These are phyloP conservation scores for Heterobasidion annosum DNA, from an alignment of 1,284 basidiomycete genomes.

Conservation along the genomic window DNA sequence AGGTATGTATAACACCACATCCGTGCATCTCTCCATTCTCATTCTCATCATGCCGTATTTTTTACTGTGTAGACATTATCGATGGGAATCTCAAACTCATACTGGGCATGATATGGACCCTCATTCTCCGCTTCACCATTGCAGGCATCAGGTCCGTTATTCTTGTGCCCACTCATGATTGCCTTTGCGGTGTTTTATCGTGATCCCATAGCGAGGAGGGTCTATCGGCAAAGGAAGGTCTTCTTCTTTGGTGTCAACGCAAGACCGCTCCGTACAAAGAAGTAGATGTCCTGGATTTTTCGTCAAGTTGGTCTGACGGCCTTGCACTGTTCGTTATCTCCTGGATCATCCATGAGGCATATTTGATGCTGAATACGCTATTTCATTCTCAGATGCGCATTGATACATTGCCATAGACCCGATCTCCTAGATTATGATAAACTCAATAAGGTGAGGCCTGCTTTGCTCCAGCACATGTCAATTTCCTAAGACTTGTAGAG, in stretches of 20 bases:
- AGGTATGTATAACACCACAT: constrained; percentile 35
- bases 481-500: constrained; percentile 26
- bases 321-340: constrained; percentile 73
- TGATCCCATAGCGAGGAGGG: constrained; percentile 77
- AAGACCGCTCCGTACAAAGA: constrained; percentile 90
- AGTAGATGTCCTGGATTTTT: constrained; percentile 92
- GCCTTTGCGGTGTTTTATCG: not conserved
- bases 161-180: constrained; percentile 3
- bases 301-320: constrained; percentile 87
- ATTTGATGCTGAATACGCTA: not conserved
- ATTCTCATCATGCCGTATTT: constrained; percentile 18
- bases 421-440: constrained; percentile 87
- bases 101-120: constrained; percentile 98
- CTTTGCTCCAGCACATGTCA: not conserved
- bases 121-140: constrained; percentile 95
- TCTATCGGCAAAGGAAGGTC: constrained; percentile 91
- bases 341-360: not conserved
- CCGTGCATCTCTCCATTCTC: not conserved
- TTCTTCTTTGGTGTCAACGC: constrained; percentile 95
- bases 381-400: constrained; percentile 65
- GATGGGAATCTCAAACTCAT: constrained; percentile 97
- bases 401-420: constrained; percentile 95
- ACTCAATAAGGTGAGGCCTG: constrained; percentile 57
- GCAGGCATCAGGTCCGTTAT: constrained; percentile 84
- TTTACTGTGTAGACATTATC: constrained; percentile 74